phyloP scores from a whole-genome alignment of 2,329 filamentous ascomycete genomes.

The Penicillium hordei region DNA sequence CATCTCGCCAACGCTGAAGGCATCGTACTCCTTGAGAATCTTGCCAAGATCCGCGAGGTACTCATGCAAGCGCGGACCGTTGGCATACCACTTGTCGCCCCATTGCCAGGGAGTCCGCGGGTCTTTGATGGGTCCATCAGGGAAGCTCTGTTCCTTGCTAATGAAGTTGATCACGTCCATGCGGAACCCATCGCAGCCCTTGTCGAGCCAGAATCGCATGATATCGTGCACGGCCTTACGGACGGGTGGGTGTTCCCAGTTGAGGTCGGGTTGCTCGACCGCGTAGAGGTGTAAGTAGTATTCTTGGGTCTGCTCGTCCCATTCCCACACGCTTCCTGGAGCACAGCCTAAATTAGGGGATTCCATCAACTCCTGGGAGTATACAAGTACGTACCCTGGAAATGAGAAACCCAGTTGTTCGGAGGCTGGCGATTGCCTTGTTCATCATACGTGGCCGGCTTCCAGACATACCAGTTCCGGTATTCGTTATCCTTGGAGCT shows the following conservation, averaged over 20 bases:
- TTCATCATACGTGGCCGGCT: slow-evolving; percentile 52
- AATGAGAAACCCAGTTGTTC: slow-evolving; percentile 67
- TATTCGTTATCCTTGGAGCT: slow-evolving; percentile 63
- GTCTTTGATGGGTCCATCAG: slow-evolving; percentile 42
- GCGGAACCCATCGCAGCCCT: slow-evolving; percentile 71
- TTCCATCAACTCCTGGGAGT: not conserved
- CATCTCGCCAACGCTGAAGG: slow-evolving; percentile 64
- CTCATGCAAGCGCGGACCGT: slow-evolving; percentile 60
- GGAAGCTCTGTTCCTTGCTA: slow-evolving; percentile 61
- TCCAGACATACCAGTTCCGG: slow-evolving; percentile 67
- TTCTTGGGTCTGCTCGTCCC: slow-evolving; percentile 69
- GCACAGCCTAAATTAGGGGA: slow-evolving; percentile 30
- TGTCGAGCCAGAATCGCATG: slow-evolving; percentile 77
- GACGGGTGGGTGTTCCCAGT: slow-evolving; percentile 72
- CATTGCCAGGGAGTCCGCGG: slow-evolving; percentile 33
- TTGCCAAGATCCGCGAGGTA: slow-evolving; percentile 56
- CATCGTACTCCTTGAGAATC: slow-evolving; percentile 56
- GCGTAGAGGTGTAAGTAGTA: slow-evolving; percentile 78
- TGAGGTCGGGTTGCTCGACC: slow-evolving; percentile 76
- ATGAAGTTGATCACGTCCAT: slow-evolving; percentile 74
- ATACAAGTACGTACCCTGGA: slow-evolving; percentile 30
- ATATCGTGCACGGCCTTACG: slow-evolving; percentile 69
- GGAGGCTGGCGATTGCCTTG: slow-evolving; percentile 66
- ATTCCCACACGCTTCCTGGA: slow-evolving; percentile 52
- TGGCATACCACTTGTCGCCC: slow-evolving; percentile 50